Evolutionary conservation across 495 filamentous ascomycete genomes (phyloP), one percentile per base, ranked within the genome.

Genomic region (Hyaloscypha variabilis): DNA sequence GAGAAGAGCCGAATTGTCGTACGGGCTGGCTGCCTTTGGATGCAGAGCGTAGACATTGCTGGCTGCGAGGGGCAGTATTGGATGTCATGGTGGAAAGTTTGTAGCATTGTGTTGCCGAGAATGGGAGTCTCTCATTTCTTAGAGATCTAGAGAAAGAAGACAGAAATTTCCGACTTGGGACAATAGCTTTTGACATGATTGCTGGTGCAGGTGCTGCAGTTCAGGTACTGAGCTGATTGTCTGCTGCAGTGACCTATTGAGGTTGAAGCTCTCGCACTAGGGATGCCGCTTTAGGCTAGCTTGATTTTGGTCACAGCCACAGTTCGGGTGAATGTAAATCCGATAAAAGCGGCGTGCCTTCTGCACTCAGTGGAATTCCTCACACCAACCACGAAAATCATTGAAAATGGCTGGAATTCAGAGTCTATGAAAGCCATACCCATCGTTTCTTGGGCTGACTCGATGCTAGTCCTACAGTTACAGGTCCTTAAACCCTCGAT

Each of bases 101-200:
- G 19, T 50, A 57, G 50, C 67, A 66, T 66, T 64, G 63, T 6
- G 55, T 8, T 8, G 53, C 21, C 26, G 46, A 46, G 8, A 53
- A 19, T 50, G 4, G 36, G 11, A 58, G 8, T 2, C 31, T 65
- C 10, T 63, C 58, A 21, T 23, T n/a, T 56, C 39, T 50, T 25
- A 69, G 25, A 36, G 8, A 49, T 42, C 55, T 25, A 10, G 65
- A 58, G 62, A 71, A 57, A 21, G 55, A 65, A 5, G 67, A 65
- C 21, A 72, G 57, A 2, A 69, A 49, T n/a, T 8, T 65, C 24
- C 64, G 42, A 58, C 67, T 69, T 11, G 69, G 69, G 24, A 63
- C 50, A 17, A 62, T 42, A 2, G 58, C 26, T 66, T 65, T 72
- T 10, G 70, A 65, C 70, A 72, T 71, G 23, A 42, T 69, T 46